Percentiles rank a stretch among this genome's conserved stretches.
These are phyloP conservation scores for Glycine tomentella DNA, from an alignment of 306 rosid species.

Conservation along the genomic window DNA sequence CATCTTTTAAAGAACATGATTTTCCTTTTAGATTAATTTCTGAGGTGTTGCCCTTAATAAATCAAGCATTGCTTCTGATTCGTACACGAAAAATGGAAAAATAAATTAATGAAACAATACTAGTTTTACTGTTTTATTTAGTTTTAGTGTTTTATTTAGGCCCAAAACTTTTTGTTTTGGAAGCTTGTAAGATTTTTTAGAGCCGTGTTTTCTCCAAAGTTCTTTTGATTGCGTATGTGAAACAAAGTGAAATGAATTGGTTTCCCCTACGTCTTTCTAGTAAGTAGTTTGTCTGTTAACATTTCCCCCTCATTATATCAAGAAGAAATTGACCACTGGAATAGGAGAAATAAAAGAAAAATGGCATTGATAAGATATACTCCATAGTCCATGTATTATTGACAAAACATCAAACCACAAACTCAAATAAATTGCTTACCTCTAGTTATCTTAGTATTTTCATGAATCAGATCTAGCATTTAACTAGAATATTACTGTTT, in stretches of 20 bases:
- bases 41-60: neutral
- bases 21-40: no score
- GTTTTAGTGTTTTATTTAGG: neutral
- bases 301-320: neutral
- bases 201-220: neutral
- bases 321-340: neutral
- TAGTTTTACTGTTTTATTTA: neutral
- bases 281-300: neutral
- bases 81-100: neutral
- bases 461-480: neutral
- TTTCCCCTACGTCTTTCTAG: neutral
- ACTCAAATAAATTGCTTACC: neutral
- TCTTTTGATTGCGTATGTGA: constrained; percentile 13
- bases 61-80: neutral
- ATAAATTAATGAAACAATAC: no score
- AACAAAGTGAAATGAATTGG: neutral
- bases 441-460: neutral
- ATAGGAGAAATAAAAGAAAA: neutral
- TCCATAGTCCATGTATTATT: neutral
- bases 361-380: neutral
- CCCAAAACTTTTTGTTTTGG: neutral
- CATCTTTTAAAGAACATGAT: no score
- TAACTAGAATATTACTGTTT: neutral
- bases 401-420: neutral
- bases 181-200: constrained; percentile 23